Evolutionary conservation across 2,329 filamentous ascomycete genomes (phyloP).

Genomic region (Phaeophleospora eucalypticola): DNA sequence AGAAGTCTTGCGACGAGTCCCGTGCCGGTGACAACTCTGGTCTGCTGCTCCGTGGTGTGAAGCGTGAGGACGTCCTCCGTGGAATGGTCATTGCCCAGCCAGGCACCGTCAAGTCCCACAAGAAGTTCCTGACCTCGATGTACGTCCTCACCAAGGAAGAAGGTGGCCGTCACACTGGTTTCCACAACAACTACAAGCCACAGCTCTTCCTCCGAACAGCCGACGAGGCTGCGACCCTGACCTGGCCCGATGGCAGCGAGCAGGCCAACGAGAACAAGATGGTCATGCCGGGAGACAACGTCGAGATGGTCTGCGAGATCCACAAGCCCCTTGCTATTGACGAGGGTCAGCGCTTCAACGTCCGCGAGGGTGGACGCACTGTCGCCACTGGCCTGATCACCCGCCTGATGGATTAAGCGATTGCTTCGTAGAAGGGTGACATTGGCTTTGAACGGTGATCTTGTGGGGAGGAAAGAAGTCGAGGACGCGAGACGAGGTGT

Average conservation of each 20-base stretch:
- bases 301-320: constrained; percentile 90
- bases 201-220: constrained; percentile 95
- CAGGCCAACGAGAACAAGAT: constrained; percentile 65
- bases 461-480: not conserved
- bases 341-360: constrained; percentile 91
- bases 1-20: constrained; percentile 98
- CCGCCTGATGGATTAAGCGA: constrained; percentile 34
- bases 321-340: constrained; percentile 84
- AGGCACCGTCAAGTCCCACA: constrained; percentile 78
- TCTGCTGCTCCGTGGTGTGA: constrained; percentile 89
- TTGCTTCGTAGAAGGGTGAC: not conserved
- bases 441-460: not conserved
- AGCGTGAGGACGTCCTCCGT: constrained; percentile 88
- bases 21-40: constrained; percentile 97
- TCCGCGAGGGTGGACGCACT: constrained; percentile 84
- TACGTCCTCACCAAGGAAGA: constrained; percentile 98
- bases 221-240: constrained; percentile 68
- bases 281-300: constrained; percentile 98
- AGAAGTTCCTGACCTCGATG: constrained; percentile 89
- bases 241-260: constrained; percentile 79
- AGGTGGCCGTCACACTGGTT: constrained; percentile 93
- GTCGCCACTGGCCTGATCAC: constrained; percentile 41
- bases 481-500: constrained; percentile 7
- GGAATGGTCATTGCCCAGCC: constrained; percentile 92
- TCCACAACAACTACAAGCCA: constrained; percentile 92